phyloP scores from a whole-genome alignment of 345 rosid genomes.

The Citrus unshiu region DNA sequence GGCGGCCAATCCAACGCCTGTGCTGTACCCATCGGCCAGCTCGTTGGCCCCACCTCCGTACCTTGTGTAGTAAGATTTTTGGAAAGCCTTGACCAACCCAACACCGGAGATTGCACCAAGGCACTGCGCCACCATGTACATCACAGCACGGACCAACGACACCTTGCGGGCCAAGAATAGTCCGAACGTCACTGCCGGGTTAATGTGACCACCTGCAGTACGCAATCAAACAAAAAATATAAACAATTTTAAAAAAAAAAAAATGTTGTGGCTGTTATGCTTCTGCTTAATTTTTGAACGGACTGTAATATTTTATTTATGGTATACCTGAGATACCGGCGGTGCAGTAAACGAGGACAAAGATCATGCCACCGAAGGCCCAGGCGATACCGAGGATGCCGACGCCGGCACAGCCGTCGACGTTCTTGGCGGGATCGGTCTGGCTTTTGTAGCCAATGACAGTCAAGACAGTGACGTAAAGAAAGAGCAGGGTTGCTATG shows the following conservation, averaged over 20 bases:
- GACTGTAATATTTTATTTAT: too few species aligned
- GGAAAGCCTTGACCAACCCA: constrained; percentile 71
- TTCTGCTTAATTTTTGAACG: neutral
- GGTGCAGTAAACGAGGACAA: constrained; percentile 78
- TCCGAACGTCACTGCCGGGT: constrained; percentile 88
- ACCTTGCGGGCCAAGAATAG: constrained; percentile 75
- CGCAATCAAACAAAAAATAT: neutral
- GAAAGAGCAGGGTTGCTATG: constrained; percentile 77
- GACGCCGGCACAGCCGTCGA: constrained; percentile 56
- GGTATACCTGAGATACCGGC: constrained; percentile 74
- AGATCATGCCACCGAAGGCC: constrained; percentile 92
- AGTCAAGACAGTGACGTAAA: constrained; percentile 63
- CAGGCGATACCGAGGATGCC: constrained; percentile 85
- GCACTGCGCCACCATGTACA: constrained; percentile 74
- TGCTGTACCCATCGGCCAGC: constrained; percentile 47
- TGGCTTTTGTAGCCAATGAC: constrained; percentile 74
- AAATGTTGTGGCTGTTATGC: neutral
- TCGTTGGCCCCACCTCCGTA: constrained; percentile 76
- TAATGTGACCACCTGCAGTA: constrained; percentile 69
- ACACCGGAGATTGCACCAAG: constrained; percentile 83
- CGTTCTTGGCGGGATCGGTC: constrained; percentile 18
- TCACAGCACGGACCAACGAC: constrained; percentile 58
- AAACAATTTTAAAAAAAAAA: too few species aligned
- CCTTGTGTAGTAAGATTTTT: constrained; percentile 39
- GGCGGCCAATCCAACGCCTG: constrained; percentile 60